Evolutionary conservation across 192 early-diverging fungal species (phyloP).

Genomic region (Umbelopsis isabellina): DNA sequence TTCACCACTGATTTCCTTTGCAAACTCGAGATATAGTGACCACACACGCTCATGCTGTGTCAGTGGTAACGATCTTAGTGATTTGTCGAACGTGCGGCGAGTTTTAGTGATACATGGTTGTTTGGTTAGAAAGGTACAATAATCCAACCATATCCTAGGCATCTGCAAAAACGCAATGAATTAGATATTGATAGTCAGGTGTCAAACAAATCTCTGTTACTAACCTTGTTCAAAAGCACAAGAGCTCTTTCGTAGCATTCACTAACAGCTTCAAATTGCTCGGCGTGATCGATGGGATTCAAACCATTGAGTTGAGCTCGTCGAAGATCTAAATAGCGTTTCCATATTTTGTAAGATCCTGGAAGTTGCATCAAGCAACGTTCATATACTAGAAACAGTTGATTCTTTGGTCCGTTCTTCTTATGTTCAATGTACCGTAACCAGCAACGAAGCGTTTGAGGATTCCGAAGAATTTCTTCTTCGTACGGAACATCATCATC

Average conservation of each 20-base stretch:
- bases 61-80: conserved; percentile 85
- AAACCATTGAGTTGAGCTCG: conserved; percentile 46
- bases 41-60: conserved; percentile 94
- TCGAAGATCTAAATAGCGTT: conserved; percentile 78
- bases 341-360: conserved; percentile 97
- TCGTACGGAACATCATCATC: conserved; percentile 70
- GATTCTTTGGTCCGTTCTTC: conserved; percentile 43
- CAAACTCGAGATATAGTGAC: conserved; percentile 84
- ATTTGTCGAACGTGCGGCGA: conserved; percentile 89
- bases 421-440: conserved; percentile 92
- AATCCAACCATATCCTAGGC: conserved; percentile 92
- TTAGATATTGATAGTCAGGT: not conserved
- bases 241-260: conserved; percentile 86
- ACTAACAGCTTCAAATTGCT: conserved; percentile 69
- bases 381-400: conserved; percentile 77
- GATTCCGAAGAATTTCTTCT: conserved; percentile 67
- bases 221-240: conserved; percentile 86
- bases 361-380: conserved; percentile 87
- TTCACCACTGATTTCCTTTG: conserved; percentile 75
- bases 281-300: conserved; percentile 56
- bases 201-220: not conserved
- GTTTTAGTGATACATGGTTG: conserved; percentile 71
- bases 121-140: conserved; percentile 67
- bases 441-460: conserved; percentile 81
- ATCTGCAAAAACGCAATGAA: conserved; percentile 50